Evolutionary conservation across 441 rosid genomes (phyloP).

Genomic region (Biscutella laevigata): DNA sequence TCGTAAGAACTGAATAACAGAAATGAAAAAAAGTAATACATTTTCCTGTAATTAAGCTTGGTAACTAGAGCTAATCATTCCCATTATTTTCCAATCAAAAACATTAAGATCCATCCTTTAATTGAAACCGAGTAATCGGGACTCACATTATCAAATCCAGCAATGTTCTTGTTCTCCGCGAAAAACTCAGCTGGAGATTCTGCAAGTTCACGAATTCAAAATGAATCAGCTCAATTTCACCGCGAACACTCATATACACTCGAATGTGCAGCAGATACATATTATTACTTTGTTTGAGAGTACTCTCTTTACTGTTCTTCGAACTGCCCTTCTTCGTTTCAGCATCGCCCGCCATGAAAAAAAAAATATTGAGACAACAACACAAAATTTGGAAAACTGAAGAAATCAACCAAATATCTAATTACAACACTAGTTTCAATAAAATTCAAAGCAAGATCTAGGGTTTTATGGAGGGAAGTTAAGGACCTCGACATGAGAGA

Average conservation of each 20-base stretch:
- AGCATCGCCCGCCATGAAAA: conserved; percentile 32
- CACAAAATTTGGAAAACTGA: background rate
- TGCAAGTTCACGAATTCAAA: conserved; percentile 28
- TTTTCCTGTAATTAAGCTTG: no score
- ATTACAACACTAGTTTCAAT: background rate
- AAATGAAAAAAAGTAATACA: no score
- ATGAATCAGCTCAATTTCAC: background rate
- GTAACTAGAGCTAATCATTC: background rate
- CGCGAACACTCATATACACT: background rate
- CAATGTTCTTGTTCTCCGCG: conserved; percentile 97
- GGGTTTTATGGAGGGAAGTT: conserved; percentile 21
- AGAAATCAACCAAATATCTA: conserved; percentile 2
- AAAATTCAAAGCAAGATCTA: conserved; percentile 16
- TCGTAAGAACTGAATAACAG: background rate
- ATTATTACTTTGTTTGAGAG: conserved; percentile 76
- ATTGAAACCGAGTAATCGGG: background rate
- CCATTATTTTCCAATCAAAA: no score
- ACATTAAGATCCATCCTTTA: background rate
- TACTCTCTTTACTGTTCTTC: conserved; percentile 61
- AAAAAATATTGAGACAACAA: background rate
- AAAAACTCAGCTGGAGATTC: conserved; percentile 99
- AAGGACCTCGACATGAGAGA: background rate
- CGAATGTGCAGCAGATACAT: background rate
- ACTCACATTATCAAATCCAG: conserved; percentile 91
- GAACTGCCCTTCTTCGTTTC: conserved; percentile 58